Base-by-base conservation (phyloP, 148 eudicot species). In the Tetragonia tetragonoides region DNA sequence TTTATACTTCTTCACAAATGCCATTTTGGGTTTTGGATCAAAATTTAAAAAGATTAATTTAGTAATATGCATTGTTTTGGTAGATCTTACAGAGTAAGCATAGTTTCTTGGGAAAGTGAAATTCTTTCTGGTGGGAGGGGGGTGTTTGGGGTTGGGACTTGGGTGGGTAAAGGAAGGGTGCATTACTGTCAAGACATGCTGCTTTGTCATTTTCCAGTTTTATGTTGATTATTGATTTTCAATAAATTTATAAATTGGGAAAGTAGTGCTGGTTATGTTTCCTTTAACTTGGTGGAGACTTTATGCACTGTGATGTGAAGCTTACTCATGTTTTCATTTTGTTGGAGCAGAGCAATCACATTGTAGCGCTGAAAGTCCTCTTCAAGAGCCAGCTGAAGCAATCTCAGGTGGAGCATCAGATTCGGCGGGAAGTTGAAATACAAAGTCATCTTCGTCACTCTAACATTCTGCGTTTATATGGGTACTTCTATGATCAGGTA, bases 401-500 rank as follows among this genome's bases (percentile, higher is more conserved):
- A 84, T 95, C 99, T 49, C 97, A 93, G 84, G 97, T 95, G 75
- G 99, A 95, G 82, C 99, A 95, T 75, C 99, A 95, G 84, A 96
- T 93, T 69, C 89, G 97, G 4, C 88, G 99, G 5, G 99, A 95
- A 87, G 99, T 95, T 72, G 99, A 95, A 81, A 95, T 95, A 24
- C 99, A 95, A 79, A 95, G 97, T 78, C 99, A 95, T 82, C 97
- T 95, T 76, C 89, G 97, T 66, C 97, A 95, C 81, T 92, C 99
- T 39, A 95, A 95, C 80, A 95, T 95, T 46, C 63, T 95, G 56
- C 88, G 99, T 61, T 91, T 95, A 10, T 95, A 91, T 85, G 99
- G 97, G 51, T 95, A 95, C 84, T 95, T 95, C 49, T 95, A 95
- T 81, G 99, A 95, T 84, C 99, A 95, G 97, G 99, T 89, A 84